Percentiles rank a stretch among this genome's conserved stretches.
Conservation (phyloP, 2,329 filamentous ascomycete genomes). For the Calonectria pteridis region DNA sequence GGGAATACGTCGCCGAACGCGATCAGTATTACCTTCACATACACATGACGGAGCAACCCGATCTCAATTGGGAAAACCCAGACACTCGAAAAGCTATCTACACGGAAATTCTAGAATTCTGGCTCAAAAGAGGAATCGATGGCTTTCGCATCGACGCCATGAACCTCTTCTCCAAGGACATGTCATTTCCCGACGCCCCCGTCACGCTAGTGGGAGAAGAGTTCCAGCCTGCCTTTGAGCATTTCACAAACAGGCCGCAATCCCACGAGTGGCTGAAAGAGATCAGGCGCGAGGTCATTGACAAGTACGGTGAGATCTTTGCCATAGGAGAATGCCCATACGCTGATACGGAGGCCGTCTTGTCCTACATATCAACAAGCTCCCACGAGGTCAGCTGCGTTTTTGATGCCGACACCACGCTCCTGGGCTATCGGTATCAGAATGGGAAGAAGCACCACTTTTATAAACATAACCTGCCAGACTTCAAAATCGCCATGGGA, state of each 20-base stretch:
- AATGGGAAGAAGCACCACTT: background rate
- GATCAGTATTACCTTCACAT: constrained; percentile 79
- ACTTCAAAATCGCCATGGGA: constrained; percentile 45
- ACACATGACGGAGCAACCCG: constrained; percentile 78
- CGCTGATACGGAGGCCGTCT: constrained; percentile 64
- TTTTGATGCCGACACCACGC: background rate
- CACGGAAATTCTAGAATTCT: constrained; percentile 69
- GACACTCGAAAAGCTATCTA: constrained; percentile 75
- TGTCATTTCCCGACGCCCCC: constrained; percentile 65
- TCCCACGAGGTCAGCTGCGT: background rate
- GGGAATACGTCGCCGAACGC: constrained; percentile 53
- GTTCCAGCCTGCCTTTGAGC: constrained; percentile 57
- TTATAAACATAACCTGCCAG: background rate
- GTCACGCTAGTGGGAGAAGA: constrained; percentile 54
- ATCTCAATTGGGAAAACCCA: constrained; percentile 82
- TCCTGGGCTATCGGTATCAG: constrained; percentile 28
- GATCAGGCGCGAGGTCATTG: constrained; percentile 66
- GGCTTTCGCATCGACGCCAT: constrained; percentile 78
- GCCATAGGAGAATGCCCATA: constrained; percentile 75
- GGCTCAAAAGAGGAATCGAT: constrained; percentile 76
- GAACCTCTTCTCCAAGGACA: constrained; percentile 73
- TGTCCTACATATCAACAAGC: constrained; percentile 42
- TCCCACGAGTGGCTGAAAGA: constrained; percentile 73
- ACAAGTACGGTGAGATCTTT: constrained; percentile 64
- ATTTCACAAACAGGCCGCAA: constrained; percentile 69